These are phyloP conservation scores for Psilocybe tampanensis DNA, from an alignment of 768 basidiomycete genomes.

Conservation along the genomic window DNA sequence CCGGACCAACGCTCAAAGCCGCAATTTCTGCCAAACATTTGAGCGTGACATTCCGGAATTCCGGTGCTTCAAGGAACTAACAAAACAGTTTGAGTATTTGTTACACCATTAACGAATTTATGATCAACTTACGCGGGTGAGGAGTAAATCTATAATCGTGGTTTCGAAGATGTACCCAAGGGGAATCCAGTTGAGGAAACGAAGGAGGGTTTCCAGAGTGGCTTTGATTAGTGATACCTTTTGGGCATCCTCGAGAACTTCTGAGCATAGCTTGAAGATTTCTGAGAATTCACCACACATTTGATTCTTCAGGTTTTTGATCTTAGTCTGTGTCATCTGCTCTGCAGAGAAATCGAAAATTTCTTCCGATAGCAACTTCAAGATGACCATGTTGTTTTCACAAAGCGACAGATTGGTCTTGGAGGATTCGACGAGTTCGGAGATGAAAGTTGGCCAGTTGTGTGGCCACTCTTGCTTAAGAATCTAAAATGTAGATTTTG, in stretches of 20 bases:
- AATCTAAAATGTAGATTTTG: constrained; percentile 59
- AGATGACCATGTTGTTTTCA: constrained; percentile 99
- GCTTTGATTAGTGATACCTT: constrained; percentile 93
- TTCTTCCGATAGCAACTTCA: constrained; percentile 96
- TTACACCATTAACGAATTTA: constrained; percentile 4
- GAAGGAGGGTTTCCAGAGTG: constrained; percentile 90
- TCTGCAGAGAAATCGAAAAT: constrained; percentile 99
- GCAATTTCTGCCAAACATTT: constrained; percentile 98
- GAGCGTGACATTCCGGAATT: constrained; percentile 96
- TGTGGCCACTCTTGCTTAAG: constrained; percentile 99
- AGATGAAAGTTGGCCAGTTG: constrained; percentile 98
- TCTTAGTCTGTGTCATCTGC: constrained; percentile 97
- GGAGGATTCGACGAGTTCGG: constrained; percentile 95
- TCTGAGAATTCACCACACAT: constrained; percentile 98
- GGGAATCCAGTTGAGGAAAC: constrained; percentile 99
- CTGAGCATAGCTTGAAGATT: constrained; percentile 96
- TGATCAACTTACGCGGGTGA: constrained; percentile 74
- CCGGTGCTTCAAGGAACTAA: constrained; percentile 94
- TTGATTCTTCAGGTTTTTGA: constrained; percentile 95
- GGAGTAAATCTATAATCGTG: constrained; percentile 90
- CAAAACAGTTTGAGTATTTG: constrained; percentile 10
- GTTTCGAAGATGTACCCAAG: constrained; percentile 99
- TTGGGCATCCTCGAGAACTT: constrained; percentile 96
- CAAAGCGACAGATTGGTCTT: constrained; percentile 95
- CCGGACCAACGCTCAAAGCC: constrained; percentile 89